Percentiles rank a stretch among this genome's conserved stretches.
phyloP scores from a whole-genome alignment of 352 stramenopile genomes.

The Phytophthora foliorum region DNA sequence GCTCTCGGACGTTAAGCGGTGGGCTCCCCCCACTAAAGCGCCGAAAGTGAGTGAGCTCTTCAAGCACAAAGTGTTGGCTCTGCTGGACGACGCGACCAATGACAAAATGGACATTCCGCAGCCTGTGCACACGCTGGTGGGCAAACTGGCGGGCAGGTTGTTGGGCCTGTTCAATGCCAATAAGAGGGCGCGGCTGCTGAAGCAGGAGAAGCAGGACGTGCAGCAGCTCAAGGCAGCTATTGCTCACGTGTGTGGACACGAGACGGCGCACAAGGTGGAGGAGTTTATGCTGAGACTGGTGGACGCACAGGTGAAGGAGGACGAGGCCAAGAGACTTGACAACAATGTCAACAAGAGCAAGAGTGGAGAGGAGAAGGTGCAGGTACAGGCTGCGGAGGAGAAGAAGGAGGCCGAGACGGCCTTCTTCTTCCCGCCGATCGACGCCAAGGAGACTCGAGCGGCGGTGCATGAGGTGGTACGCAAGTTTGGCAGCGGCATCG shows the following conservation, averaged over 20 bases:
- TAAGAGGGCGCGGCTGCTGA: conserved; percentile 51
- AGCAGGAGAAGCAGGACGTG: conserved; percentile 53
- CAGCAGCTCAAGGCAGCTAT: conserved; percentile 55
- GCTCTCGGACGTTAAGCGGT: conserved; percentile 74
- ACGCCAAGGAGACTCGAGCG: conserved; percentile 87
- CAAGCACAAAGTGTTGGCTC: conserved; percentile 75
- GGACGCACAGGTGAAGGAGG: conserved; percentile 42
- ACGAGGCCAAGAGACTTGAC: conserved; percentile 29
- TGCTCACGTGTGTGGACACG: conserved; percentile 51
- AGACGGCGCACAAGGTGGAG: conserved; percentile 49
- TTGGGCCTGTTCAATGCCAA: conserved; percentile 75
- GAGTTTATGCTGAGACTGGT: conserved; percentile 58
- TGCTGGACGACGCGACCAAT: conserved; percentile 60
- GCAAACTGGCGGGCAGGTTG: conserved; percentile 62
- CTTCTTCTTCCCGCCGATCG: conserved; percentile 82
- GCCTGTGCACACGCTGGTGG: conserved; percentile 61
- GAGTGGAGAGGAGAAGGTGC: conserved; percentile 11
- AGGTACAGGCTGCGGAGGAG: conserved; percentile 7
- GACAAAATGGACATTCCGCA: conserved; percentile 44
- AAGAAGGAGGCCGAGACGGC: conserved; percentile 32
- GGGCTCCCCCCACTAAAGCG: conserved; percentile 49
- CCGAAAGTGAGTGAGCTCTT: conserved; percentile 83
- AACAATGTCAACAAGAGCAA: conserved; percentile 33
- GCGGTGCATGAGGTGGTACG: conserved; percentile 89
- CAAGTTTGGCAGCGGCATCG: conserved; percentile 62